A percentile compares a stretch with the other conserved stretches of the same genome.
phyloP scores from a whole-genome alignment of 192 early-diverging fungal species.

The Allomyces macrogynus region DNA sequence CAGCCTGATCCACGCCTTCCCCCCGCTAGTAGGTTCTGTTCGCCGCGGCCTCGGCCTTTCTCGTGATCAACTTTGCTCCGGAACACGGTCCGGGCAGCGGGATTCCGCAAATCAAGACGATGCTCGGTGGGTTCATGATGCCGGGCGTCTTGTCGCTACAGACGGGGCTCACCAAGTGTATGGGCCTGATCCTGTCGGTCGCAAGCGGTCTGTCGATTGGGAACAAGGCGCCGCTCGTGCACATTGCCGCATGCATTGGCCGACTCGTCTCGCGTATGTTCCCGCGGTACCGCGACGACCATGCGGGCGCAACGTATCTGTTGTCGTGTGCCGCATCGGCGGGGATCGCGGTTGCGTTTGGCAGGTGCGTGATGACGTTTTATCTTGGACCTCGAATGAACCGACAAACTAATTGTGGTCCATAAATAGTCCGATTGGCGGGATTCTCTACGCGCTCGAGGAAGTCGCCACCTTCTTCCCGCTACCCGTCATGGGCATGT shows the following conservation, averaged over 20 bases:
- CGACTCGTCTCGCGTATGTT: slow-evolving; percentile 67
- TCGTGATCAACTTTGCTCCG: background rate
- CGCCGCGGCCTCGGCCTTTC: background rate
- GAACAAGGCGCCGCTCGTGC: slow-evolving; percentile 71
- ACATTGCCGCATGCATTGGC: slow-evolving; percentile 82
- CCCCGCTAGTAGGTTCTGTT: background rate
- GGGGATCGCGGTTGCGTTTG: slow-evolving; percentile 94
- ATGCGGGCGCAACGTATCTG: slow-evolving; percentile 38
- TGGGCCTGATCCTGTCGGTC: background rate
- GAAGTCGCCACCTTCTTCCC: slow-evolving; percentile 93
- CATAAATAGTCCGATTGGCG: slow-evolving; percentile 24
- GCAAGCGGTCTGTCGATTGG: background rate
- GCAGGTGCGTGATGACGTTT: slow-evolving; percentile 56
- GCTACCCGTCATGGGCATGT: slow-evolving; percentile 84
- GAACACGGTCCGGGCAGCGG: background rate
- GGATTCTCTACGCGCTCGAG: slow-evolving; percentile 55
- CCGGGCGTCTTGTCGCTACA: background rate
- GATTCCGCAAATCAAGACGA: background rate
- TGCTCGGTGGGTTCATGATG: background rate
- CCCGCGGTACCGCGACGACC: slow-evolving; percentile 55
- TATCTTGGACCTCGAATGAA: background rate
- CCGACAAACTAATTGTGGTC: background rate
- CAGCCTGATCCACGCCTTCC: too few relatives aligned
- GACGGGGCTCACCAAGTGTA: background rate
- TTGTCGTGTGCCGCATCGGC: slow-evolving; percentile 74